Base-by-base conservation (phyloP, 345 rosid genomes). In the Rhodamnia argentea region DNA sequence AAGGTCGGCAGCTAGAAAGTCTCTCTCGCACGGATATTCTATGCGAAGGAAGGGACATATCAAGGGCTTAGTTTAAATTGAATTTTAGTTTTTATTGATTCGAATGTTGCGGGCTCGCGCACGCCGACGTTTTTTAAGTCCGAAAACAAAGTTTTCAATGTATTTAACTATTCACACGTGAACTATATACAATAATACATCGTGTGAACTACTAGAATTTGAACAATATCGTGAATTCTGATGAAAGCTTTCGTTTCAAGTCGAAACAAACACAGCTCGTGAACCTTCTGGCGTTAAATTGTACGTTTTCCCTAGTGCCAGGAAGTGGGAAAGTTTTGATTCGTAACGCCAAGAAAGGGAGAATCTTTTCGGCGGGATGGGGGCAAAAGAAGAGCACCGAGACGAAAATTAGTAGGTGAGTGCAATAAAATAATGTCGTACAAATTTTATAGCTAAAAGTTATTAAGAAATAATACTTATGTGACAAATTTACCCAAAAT, bases 121-220 rank as follows among this genome's bases (percentile, higher is more conserved):
- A 0, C 22, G 29, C 29, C 2, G 2, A 15, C 23, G 5, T 8
- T 15, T 62, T 2, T 42, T 62, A 14, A 4, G 20, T 29, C 15
- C 15, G 0, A 6, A 29, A 29, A 62, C 2, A 2, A 15, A 15
- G 1, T 29, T 18, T 29, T 62, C 1, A 1, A 5, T 0, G 15
- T 6, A n/a, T 5, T 13, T 13, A 59, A 59, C n/a, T 59, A 59
- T 59, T 3, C 18, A 60, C 22, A 0, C 1, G 0, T 7, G 40
- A 14, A 27, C 8, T 3, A 3, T 27, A 6, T 54, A 20, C 14
- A 6, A 18, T 0, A 13, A 6, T 6, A 27, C 6, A 3, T 2
- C 42, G n/a, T 15, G 13, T 27, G 2, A 59, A 29, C 29, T 27
- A 15, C 7, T 15, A 62, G 42, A 62, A 3, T 29, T 62, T 29